phyloP scores from a whole-genome alignment of 73 alveolate species.

The Paramecium sonneborni region DNA sequence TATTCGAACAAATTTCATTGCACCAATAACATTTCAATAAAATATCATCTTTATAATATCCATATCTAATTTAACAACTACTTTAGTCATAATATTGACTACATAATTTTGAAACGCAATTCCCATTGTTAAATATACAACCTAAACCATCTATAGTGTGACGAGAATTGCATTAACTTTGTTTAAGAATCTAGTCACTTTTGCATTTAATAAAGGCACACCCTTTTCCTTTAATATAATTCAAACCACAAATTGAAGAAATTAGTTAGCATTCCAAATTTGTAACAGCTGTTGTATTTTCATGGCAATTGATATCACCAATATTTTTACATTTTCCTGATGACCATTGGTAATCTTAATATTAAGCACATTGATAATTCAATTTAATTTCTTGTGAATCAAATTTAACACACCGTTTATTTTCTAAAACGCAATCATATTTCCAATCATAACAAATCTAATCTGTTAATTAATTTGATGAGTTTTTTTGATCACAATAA shows the following conservation, averaged over 20 bases:
- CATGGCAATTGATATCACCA: neutral
- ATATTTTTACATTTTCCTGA: neutral
- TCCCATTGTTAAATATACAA: neutral
- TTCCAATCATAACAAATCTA: neutral
- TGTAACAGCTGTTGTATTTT: neutral
- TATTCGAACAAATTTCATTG: too few species aligned
- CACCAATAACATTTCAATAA: too few species aligned
- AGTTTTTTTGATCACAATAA: neutral
- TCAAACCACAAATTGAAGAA: too few species aligned
- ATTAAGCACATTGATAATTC: neutral
- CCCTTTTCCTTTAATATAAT: neutral
- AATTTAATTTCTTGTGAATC: neutral
- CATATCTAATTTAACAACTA: neutral
- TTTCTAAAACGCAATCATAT: neutral
- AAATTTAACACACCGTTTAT: neutral
- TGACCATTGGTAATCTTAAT: neutral
- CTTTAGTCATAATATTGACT: neutral
- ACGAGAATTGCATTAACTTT: neutral
- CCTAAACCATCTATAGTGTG: neutral
- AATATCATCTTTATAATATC: neutral
- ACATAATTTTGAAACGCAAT: neutral
- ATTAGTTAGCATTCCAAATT: too few species aligned
- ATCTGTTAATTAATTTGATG: neutral
- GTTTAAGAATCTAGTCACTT: neutral
- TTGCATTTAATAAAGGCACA: neutral